Conservation (phyloP, 2,329 filamentous ascomycete genomes). For the Metarhizium anisopliae region DNA sequence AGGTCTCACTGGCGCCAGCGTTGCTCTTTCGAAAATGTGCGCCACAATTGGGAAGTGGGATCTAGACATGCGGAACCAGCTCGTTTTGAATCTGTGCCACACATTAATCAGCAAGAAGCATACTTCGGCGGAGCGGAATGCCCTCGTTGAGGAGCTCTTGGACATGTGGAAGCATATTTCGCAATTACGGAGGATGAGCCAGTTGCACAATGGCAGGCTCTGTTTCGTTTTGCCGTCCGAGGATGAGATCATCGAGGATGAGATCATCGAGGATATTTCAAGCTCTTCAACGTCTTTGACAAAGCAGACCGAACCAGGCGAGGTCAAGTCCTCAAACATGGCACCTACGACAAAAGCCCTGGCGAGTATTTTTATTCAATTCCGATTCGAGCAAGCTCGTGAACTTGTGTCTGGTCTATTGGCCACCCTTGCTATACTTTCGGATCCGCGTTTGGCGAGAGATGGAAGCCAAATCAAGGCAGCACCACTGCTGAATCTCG, state of each 20-base stretch:
- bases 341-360: conserved; percentile 14
- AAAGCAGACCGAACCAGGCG: neutral
- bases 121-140: conserved; percentile 7
- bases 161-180: conserved; percentile 29
- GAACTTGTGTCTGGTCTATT: conserved; percentile 23
- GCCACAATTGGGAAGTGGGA: conserved; percentile 17
- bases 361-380: conserved; percentile 23
- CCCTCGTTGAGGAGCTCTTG: conserved; percentile 20
- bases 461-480: conserved; percentile 8
- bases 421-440: conserved; percentile 21
- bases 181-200: conserved; percentile 21
- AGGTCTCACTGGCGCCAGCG: conserved; percentile 8
- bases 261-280: conserved; percentile 15
- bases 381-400: conserved; percentile 13
- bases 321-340: conserved; percentile 2
- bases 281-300: neutral
- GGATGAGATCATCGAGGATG: conserved; percentile 19
- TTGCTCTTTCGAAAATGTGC: conserved; percentile 18
- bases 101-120: conserved; percentile 11
- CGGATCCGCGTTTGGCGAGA: conserved; percentile 15
- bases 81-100: conserved; percentile 24
- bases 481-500: conserved; percentile 21
- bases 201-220: conserved; percentile 7
- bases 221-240: conserved; percentile 22
- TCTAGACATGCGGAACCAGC: conserved; percentile 18